Evolutionary conservation across 768 basidiomycete species (phyloP), one percentile per base, ranked within the genome.

Genomic region (Phaffia australis): DNA sequence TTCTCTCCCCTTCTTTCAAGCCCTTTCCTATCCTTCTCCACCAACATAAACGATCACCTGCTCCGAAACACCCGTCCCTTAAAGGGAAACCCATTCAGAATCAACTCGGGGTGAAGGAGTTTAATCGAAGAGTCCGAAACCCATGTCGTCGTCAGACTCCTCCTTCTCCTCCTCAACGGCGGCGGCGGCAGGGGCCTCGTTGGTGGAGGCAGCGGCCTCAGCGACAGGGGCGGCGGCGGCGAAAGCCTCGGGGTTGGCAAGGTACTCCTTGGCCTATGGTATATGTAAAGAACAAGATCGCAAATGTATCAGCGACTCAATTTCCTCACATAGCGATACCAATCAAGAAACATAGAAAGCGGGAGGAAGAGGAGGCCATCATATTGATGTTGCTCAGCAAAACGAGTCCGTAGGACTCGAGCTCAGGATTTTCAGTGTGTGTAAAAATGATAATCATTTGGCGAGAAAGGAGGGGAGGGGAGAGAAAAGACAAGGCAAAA

Each of bases 241-340:
- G 73, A 94, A 99, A n/a, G 93, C 94, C 63, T 95, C 92, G 59
- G 95, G 94, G 83, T 98, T 95, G 75, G 86, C 95, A 73, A 98
- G 85, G 81, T 87, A 89, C 75, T 88, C 94, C 83, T 95, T 97
- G 79, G 87, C 84, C 90, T 93, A 71, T 25, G 32, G 32, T 60
- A 32, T 2, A n/a, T 1, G 6, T 27, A 18, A 51, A 18, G 46
- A 72, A 57, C 56, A 65, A 25, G 51, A 70, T 60, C 56, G 63
- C 58, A 47, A 55, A 18, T 70, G 11, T 42, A 66, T 57, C 60
- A 55, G 32, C 47, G 16, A 68, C 56, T 63, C 69, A 52, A 29
- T 42, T 35, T 23, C 66, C 58, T 65, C 65, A 65, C 74, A 80
- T 75, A 74, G 75, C 59, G 71, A n/a, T n/a, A n/a, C n/a, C 32